Evolutionary conservation across 495 filamentous ascomycete species (phyloP).

Genomic region (Lentithecium fluviatile): DNA sequence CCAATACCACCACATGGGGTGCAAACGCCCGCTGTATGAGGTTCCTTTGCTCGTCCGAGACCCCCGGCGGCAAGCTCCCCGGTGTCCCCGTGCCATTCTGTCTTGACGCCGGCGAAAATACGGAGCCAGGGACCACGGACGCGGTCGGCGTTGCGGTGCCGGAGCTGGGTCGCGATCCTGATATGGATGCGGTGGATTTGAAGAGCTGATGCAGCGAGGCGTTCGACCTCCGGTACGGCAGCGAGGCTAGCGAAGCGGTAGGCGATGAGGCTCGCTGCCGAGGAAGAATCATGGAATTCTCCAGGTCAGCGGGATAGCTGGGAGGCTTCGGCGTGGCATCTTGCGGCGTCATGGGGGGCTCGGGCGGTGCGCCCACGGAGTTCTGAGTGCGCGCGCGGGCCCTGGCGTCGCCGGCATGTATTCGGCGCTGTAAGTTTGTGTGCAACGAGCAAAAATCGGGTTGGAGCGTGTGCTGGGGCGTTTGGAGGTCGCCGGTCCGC

Average conservation of each 20-base stretch:
- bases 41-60: conserved; percentile 62
- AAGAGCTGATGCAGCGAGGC: conserved; percentile 46
- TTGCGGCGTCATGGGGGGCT: conserved; percentile 58
- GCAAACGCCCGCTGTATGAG: conserved; percentile 81
- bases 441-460: background rate
- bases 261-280: conserved; percentile 54
- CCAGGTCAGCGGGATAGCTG: conserved; percentile 57
- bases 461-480: background rate
- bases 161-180: conserved; percentile 37
- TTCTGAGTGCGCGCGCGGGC: conserved; percentile 21
- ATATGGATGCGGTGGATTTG: conserved; percentile 43
- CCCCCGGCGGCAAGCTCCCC: conserved; percentile 10
- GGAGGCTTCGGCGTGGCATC: conserved; percentile 62
- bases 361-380: conserved; percentile 28
- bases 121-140: conserved; percentile 36
- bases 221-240: conserved; percentile 46
- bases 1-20: conserved; percentile 79
- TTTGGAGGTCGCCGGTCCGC: background rate
- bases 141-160: conserved; percentile 40
- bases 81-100: conserved; percentile 35
- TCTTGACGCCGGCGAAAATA: conserved; percentile 40
- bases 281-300: conserved; percentile 53
- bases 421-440: conserved; percentile 6
- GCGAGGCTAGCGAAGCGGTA: conserved; percentile 42
- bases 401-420: conserved; percentile 26